Percentiles rank a stretch among this genome's conserved stretches.
Evolutionary conservation across 352 stramenopile genomes (phyloP).

Genomic region (Phytophthora quininea): DNA sequence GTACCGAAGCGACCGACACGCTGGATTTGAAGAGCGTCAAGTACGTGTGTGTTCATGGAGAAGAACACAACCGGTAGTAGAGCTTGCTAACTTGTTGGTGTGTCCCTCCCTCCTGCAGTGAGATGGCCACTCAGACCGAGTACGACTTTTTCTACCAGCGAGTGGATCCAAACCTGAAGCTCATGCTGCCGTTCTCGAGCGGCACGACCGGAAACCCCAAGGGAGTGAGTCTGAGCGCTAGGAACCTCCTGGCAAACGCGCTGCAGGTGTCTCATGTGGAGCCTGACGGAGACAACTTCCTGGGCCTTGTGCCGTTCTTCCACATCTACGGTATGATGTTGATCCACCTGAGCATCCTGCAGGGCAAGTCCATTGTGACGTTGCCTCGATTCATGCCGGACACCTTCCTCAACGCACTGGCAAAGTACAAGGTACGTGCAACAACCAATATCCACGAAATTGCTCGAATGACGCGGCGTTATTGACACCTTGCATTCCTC

Average conservation of each 20-base stretch:
- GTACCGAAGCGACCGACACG: conserved; percentile 11
- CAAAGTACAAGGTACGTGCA: conserved; percentile 47
- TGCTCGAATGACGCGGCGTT: not conserved
- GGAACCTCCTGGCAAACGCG: conserved; percentile 92
- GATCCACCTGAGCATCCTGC: conserved; percentile 83
- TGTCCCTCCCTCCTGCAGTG: conserved; percentile 22
- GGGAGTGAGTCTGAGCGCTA: conserved; percentile 76
- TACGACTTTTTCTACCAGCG: conserved; percentile 50
- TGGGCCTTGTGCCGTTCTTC: conserved; percentile 92
- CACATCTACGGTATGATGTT: conserved; percentile 95
- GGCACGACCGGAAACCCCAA: conserved; percentile 93
- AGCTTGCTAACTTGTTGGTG: not conserved
- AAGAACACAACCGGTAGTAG: not conserved
- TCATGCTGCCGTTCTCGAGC: conserved; percentile 91
- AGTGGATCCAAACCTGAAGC: conserved; percentile 60
- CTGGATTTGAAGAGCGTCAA: conserved; percentile 43
- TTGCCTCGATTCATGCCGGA: conserved; percentile 91
- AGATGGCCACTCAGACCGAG: conserved; percentile 41
- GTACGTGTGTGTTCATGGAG: conserved; percentile 18
- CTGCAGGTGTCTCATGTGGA: conserved; percentile 81
- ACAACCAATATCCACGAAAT: conserved; percentile 1
- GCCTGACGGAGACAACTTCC: conserved; percentile 48
- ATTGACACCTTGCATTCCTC: not conserved
- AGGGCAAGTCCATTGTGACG: conserved; percentile 84
- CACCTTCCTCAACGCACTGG: conserved; percentile 85